Conservation (phyloP, 345 rosid species). For the Triadica sebifera region DNA sequence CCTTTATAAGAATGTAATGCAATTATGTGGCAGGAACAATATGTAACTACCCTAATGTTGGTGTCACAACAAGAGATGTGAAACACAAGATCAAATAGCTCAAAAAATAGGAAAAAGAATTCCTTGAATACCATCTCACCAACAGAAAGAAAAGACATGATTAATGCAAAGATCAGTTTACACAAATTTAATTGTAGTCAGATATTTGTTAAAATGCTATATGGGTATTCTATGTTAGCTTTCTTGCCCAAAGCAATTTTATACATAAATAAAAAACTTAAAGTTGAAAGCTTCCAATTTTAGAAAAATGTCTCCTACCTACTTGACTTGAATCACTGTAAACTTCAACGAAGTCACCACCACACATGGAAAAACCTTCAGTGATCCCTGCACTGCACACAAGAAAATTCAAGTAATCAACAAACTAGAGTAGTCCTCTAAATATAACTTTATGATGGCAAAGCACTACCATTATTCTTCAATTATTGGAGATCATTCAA, state of each 20-base stretch:
- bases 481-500: neutral
- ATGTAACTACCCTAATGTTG: no score
- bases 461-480: neutral
- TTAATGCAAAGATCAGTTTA: no score
- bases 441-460: neutral
- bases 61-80: no score
- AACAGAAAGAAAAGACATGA: no score
- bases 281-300: no score
- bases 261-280: slow-evolving; percentile 47
- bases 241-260: slow-evolving; percentile 61
- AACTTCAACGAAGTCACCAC: slow-evolving; percentile 98
- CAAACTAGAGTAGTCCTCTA: neutral
- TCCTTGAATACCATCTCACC: no score
- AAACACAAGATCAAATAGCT: no score
- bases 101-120: no score
- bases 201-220: no score
- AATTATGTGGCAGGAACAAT: no score
- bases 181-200: no score
- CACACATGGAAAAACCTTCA: slow-evolving; percentile 98
- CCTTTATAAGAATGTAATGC: neutral
- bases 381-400: slow-evolving; percentile 91
- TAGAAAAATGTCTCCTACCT: slow-evolving; percentile 48
- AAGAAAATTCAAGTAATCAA: slow-evolving; percentile 1
- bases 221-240: no score
- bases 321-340: slow-evolving; percentile 72